Percentiles rank a stretch among this genome's conserved stretches.
Evolutionary conservation across 2,329 filamentous ascomycete genomes (phyloP).

Genomic region (Cladosporium cucumerinum): DNA sequence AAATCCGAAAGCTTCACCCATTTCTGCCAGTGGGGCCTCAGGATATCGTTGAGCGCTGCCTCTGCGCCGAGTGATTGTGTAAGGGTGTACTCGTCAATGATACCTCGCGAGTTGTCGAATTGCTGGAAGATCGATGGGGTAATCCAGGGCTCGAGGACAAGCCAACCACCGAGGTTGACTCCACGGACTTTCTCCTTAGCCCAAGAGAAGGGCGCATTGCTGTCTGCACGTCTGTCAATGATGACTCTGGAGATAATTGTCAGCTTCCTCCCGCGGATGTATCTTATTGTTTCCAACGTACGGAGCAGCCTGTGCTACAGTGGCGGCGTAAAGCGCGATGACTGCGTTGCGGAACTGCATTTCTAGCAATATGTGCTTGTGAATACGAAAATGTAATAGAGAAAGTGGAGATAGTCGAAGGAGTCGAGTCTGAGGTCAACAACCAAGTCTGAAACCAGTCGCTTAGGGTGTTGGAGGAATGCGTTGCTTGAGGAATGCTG

Average conservation of each 20-base stretch:
- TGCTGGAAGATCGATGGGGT: conserved; percentile 58
- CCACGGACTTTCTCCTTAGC: conserved; percentile 55
- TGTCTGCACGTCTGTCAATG: background rate
- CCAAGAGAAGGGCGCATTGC: background rate
- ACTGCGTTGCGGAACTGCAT: conserved; percentile 2
- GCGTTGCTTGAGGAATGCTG: conserved; percentile 9
- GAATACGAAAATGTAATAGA: background rate
- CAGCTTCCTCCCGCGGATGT: background rate
- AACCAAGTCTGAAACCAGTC: conserved; percentile 2
- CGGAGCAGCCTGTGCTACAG: conserved; percentile 1
- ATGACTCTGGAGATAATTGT: background rate
- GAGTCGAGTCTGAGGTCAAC: background rate
- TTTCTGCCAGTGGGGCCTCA: conserved; percentile 51
- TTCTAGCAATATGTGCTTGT: background rate
- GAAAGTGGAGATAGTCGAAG: background rate
- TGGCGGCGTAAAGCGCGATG: conserved; percentile 6
- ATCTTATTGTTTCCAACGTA: background rate
- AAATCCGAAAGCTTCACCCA: conserved; percentile 53
- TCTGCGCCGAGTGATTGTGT: conserved; percentile 46
- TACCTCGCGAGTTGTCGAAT: conserved; percentile 28
- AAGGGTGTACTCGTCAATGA: conserved; percentile 51
- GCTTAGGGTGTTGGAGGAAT: conserved; percentile 9
- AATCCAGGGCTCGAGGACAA: conserved; percentile 63
- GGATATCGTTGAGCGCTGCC: conserved; percentile 40
- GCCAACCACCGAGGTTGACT: conserved; percentile 63